Base-by-base conservation (phyloP, 192 early-diverging fungal genomes). In the Coemansia sp. region DNA sequence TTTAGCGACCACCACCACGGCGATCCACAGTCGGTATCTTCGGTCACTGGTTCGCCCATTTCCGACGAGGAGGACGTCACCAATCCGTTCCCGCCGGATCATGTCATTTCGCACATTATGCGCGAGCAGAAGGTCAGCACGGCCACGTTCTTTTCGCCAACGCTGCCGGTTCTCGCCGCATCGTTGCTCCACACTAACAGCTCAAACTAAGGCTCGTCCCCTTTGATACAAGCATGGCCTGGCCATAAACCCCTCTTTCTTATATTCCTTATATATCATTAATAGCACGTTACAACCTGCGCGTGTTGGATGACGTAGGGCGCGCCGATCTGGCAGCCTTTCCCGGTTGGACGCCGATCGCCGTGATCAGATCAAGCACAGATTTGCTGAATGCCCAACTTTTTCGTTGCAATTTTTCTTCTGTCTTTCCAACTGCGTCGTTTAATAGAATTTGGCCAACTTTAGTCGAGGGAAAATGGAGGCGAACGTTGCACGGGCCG, bases 51-150 rank as follows among this genome's bases (percentile, higher is more conserved):
- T 21, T 64, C 62, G 47, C 66, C 73, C 8, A 8, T 54, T 21
- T 61, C 62, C 3, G 73, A 76, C 19, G 73, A 76, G 14, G 73
- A 76, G n/a, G 73, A 76, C 8, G 55, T 76, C 21, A 50, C 66
- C 10, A 76, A 76, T 26, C 73, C 73, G 34, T 76, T 76, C 52
- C 73, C 73, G 41, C 58, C 66, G 8, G 73, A 76, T 20, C 73
- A 76, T 27, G 73, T 76, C 46, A 69, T 76, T 50, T 62, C 73
- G 40, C 67, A 76, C 42, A 76, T 76, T 19, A 76, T 76, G 73
- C 58, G 67, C 11, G 73, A 76, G 52, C 73, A 76, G 25, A 76
- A 76, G 48, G 73, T 76, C 58, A 76, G 55, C 62, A 76, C 73
- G 1, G 66, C 73, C 0, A 76, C 73, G 27, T 76, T 76, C 58